These are phyloP conservation scores for Coprinopsis sp. DNA, from an alignment of 768 basidiomycete genomes.

Conservation along the genomic window DNA sequence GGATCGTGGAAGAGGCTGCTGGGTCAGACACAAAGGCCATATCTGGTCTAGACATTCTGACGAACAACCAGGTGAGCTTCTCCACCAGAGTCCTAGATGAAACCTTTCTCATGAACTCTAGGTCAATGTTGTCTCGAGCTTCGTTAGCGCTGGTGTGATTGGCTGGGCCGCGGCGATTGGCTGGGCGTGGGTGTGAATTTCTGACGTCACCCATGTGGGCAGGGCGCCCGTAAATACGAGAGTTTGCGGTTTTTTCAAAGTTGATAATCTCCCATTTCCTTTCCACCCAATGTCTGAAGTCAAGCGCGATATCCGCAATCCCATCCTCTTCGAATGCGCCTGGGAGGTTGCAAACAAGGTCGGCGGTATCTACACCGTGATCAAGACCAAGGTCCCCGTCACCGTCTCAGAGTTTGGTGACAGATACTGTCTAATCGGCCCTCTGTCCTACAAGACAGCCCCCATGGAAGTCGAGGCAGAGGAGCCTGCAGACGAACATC, in stretches of 20 bases:
- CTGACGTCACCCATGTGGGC: slow-evolving; percentile 24
- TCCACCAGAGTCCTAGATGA: neutral
- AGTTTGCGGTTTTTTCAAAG: no score
- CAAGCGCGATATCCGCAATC: slow-evolving; percentile 71
- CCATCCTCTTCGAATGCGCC: slow-evolving; percentile 89
- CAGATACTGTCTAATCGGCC: slow-evolving; percentile 93
- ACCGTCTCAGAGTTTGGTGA: slow-evolving; percentile 95
- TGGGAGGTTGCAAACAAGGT: slow-evolving; percentile 99
- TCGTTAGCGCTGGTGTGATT: slow-evolving; percentile 27
- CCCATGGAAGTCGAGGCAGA: slow-evolving; percentile 98
- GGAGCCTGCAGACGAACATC: slow-evolving; percentile 78
- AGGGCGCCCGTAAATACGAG: slow-evolving; percentile 1
- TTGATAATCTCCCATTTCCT: slow-evolving; percentile 14
- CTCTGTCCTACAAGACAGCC: slow-evolving; percentile 96
- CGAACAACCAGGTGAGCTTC: slow-evolving; percentile 75
- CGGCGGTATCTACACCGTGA: slow-evolving; percentile 99
- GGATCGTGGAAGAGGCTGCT: slow-evolving; percentile 54
- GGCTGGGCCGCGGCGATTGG: slow-evolving; percentile 25
- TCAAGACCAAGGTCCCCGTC: slow-evolving; percentile 98
- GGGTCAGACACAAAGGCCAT: slow-evolving; percentile 37
- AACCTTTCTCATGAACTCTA: slow-evolving; percentile 12
- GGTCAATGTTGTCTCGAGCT: slow-evolving; percentile 41
- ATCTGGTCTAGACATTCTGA: slow-evolving; percentile 64
- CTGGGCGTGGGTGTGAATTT: slow-evolving; percentile 12
- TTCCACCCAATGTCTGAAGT: slow-evolving; percentile 28